Evolutionary conservation across 2,329 filamentous ascomycete species (phyloP), one percentile per base, ranked within the genome.

Genomic region (Blastomyces percursus): DNA sequence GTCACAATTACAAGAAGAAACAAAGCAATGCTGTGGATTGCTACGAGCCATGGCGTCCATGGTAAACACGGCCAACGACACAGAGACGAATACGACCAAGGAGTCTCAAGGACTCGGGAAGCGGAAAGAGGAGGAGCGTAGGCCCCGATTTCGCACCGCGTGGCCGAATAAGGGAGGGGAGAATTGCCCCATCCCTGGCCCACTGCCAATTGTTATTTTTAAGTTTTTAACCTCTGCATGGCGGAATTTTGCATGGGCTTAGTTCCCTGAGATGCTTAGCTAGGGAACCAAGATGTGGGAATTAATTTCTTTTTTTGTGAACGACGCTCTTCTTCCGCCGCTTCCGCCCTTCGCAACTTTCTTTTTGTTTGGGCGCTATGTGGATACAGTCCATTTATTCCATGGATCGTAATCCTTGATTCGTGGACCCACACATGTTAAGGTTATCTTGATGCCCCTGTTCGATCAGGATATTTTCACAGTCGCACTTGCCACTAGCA

Each of bases 371-470:
- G 38, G 27, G 30, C n/a, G 6, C 27, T 57, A 35, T 16, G 38
- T 48, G 24, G 57, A 14, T 44, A 46, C 38, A n/a, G 21, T 3
- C 14, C 35, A 38, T 32, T n/a, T 6, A 32, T 8, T 32, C 16
- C 24, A 30, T 35, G 42, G 57, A 24, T 59, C 27, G 30, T 19
- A 48, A 46, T 48, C 57, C 57, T 48, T 48, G 57, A 42, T 59
- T 48, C 42, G 6, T n/a, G 11, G 57, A 48, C 42, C 57, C 57
- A 48, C 24, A 48, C n/a, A 30, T 30, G 42, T 59, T 59, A 59
- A 59, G 57, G 57, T 59, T 59, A 59, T 59, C 42, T 59, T 59
- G 57, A 59, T 40, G 24, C 57, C 57, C 57, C 40, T 59, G 57
- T 59, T 59, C 57, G 57, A 59, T 59, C 55, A n/a, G 21, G 52